phyloP scores from a whole-genome alignment of 1,139 yeast genomes.

The Blastobotrys elegans region DNA sequence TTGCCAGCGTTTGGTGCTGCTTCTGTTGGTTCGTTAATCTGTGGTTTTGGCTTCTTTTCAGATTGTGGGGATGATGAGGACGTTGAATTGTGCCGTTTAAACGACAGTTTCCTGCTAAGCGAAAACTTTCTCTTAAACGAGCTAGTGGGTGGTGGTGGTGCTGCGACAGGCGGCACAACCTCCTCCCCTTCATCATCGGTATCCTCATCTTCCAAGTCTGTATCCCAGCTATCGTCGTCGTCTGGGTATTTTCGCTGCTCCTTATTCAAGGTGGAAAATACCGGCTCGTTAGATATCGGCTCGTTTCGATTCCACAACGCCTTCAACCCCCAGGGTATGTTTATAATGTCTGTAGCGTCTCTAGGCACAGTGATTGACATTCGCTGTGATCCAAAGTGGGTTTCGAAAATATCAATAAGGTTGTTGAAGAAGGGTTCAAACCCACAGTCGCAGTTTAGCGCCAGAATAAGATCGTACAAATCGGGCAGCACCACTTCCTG shows the following conservation, averaged over 20 bases:
- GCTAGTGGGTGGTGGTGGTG: conserved; percentile 8
- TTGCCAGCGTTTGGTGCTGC: not conserved
- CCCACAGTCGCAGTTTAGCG: conserved; percentile 32
- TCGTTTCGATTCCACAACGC: conserved; percentile 29
- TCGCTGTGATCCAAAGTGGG: conserved; percentile 30
- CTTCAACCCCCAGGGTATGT: conserved; percentile 36
- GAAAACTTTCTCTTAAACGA: conserved; percentile 19
- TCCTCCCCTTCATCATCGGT: conserved; percentile 16
- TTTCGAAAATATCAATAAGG: conserved; percentile 27
- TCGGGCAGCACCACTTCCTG: conserved; percentile 21
- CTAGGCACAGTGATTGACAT: conserved; percentile 31
- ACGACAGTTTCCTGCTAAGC: conserved; percentile 18
- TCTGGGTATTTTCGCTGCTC: not conserved
- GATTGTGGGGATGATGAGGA: conserved; percentile 9
- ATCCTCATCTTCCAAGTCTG: conserved; percentile 14
- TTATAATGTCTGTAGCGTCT: conserved; percentile 34
- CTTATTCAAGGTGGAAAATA: conserved; percentile 1
- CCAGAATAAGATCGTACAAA: conserved; percentile 29
- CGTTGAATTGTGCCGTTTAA: conserved; percentile 11
- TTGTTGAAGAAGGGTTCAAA: conserved; percentile 32
- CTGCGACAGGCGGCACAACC: not conserved
- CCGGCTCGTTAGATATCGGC: conserved; percentile 14
- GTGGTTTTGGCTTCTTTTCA: not conserved
- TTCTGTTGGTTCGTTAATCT: not conserved
- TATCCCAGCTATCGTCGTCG: conserved; percentile 15